Percentiles rank a stretch among this genome's conserved stretches.
phyloP scores from a whole-genome alignment of 2,329 filamentous ascomycete species.

The Talaromyces amestolkiae region DNA sequence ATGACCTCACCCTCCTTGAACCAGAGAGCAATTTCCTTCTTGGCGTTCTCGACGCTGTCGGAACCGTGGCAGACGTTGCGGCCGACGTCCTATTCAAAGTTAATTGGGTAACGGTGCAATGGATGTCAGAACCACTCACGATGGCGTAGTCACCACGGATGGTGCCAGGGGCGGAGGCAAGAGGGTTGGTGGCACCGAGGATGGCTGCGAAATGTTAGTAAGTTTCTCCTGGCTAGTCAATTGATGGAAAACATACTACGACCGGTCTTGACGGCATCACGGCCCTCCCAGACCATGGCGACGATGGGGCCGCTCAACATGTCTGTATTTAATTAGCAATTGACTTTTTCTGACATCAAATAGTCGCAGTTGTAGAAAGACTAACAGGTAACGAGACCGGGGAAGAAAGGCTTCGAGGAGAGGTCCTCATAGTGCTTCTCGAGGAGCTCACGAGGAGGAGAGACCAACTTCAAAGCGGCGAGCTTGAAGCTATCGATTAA shows the following conservation, averaged over 20 bases:
- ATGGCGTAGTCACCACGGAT: constrained; percentile 94
- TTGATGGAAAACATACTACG: constrained; percentile 61
- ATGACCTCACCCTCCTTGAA: constrained; percentile 86
- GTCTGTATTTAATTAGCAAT: constrained; percentile 55
- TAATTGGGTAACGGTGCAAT: constrained; percentile 16
- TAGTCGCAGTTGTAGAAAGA: constrained; percentile 21
- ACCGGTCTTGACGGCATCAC: constrained; percentile 98
- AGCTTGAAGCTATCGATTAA: constrained; percentile 78
- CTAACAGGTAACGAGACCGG: constrained; percentile 86
- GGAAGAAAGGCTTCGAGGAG: constrained; percentile 93
- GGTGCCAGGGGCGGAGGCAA: constrained; percentile 90
- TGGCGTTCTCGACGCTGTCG: constrained; percentile 95
- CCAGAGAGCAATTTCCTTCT: constrained; percentile 99
- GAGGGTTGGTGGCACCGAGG: constrained; percentile 98
- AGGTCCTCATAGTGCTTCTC: constrained; percentile 98
- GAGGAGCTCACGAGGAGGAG: constrained; percentile 88
- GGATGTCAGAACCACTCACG: constrained; percentile 39
- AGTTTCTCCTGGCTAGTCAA: constrained; percentile 10
- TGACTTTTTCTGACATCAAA: neutral
- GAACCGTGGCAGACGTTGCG: constrained; percentile 99
- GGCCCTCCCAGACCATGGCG: constrained; percentile 99
- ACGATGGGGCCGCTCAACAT: constrained; percentile 95
- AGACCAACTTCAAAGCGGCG: constrained; percentile 91
- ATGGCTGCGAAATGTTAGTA: constrained; percentile 56
- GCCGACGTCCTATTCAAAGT: constrained; percentile 65